phyloP scores from a whole-genome alignment of 441 rosid genomes.

The Mallotus repandus region DNA sequence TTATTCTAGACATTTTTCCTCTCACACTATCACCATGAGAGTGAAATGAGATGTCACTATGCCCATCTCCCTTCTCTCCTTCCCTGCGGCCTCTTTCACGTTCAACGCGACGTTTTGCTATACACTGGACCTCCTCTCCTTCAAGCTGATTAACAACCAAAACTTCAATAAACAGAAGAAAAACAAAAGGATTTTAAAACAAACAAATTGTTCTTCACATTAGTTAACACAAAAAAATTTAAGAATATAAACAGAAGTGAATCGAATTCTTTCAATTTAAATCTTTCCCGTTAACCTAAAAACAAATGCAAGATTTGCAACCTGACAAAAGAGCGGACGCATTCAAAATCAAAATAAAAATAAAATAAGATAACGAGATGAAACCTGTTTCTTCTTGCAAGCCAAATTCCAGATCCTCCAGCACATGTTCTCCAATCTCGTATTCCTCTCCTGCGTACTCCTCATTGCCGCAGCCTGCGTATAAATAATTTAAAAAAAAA shows the following conservation, averaged over 20 bases:
- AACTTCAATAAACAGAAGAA: neutral
- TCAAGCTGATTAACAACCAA: slow-evolving; percentile 55
- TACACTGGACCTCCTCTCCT: slow-evolving; percentile 65
- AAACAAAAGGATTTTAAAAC: neutral
- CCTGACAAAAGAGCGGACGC: too few species aligned
- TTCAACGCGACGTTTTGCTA: slow-evolving; percentile 71
- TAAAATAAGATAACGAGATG: too few species aligned
- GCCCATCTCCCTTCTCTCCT: slow-evolving; percentile 77
- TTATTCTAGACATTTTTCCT: slow-evolving; percentile 58
- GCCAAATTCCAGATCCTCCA: slow-evolving; percentile 98
- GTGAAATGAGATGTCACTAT: slow-evolving; percentile 57
- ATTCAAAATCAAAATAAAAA: neutral
- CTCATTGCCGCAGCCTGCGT: slow-evolving; percentile 74
- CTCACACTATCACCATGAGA: slow-evolving; percentile 51
- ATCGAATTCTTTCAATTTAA: too few species aligned
- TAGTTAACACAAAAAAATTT: too few species aligned
- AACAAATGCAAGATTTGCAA: too few species aligned
- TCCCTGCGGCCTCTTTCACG: slow-evolving; percentile 88
- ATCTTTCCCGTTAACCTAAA: too few species aligned
- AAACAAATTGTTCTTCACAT: neutral
- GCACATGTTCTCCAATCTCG: slow-evolving; percentile 89
- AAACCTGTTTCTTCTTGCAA: slow-evolving; percentile 91
- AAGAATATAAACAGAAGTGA: too few species aligned
- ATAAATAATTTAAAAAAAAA: neutral
- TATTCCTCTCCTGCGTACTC: slow-evolving; percentile 89